phyloP scores from a whole-genome alignment of 257 asterid species.

The Ilex asprella region DNA sequence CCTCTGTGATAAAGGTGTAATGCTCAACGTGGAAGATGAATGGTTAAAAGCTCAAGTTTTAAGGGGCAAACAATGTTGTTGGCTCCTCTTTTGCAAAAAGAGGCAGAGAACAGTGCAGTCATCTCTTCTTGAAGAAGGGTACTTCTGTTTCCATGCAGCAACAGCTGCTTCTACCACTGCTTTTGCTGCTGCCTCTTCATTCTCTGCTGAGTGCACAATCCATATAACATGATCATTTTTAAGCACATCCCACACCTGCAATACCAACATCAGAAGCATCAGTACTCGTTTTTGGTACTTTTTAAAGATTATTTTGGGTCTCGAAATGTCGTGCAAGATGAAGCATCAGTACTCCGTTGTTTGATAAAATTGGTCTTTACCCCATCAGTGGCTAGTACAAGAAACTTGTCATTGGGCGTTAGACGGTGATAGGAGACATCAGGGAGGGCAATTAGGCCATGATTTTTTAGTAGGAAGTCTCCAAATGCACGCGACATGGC shows the following conservation, averaged over 20 bases:
- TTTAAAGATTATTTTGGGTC: too few relatives aligned
- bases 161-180: constrained; percentile 63
- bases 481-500: constrained; percentile 92
- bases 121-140: constrained; percentile 60
- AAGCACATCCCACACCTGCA: constrained; percentile 85
- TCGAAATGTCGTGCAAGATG: background rate
- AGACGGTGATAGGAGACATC: constrained; percentile 49
- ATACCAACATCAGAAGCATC: background rate
- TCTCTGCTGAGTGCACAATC: constrained; percentile 35
- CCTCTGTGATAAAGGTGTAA: too few relatives aligned
- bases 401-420: constrained; percentile 51
- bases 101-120: constrained; percentile 66
- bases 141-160: constrained; percentile 55
- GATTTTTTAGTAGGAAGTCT: constrained; percentile 57
- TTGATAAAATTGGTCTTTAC: constrained; percentile 18
- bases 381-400: constrained; percentile 87
- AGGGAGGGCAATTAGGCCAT: constrained; percentile 65
- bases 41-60: background rate
- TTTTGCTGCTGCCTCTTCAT: constrained; percentile 54
- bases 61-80: background rate
- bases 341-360: too few relatives aligned
- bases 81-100: constrained; percentile 25
- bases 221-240: constrained; percentile 50
- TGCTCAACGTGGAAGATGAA: too few relatives aligned
- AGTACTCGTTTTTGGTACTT: background rate